Base-by-base conservation (phyloP, 2,329 filamentous ascomycete genomes). In the Fusarium sp. region DNA sequence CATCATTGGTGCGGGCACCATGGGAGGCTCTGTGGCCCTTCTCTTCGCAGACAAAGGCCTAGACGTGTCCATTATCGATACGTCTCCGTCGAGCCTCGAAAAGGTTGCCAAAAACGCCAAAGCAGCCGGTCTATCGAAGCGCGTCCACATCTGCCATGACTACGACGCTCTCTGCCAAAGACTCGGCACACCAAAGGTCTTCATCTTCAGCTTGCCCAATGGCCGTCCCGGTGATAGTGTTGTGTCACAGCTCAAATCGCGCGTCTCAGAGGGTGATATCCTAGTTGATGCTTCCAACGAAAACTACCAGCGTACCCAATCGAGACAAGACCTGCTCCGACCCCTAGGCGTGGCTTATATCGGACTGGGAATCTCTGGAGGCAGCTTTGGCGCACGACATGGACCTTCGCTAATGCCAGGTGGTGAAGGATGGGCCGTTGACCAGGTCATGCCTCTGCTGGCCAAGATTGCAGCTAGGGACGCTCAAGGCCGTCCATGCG, bases 221-320 rank as follows among this genome's bases (percentile, higher is more conserved):
- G 61, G 65, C 6, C 48, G 44, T 21, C 47, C 57, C 6, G 49
- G 53, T 2, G 57, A 63, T 8, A 45, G 37, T 11, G 53, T 57
- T 9, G 49, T 63, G 3, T 19, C 43, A 0, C 45, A 56, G 31
- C 56, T 59, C 32, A 42, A 53, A 6, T 23, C 33, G 10, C 86
- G 84, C 57, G 75, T 91, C 4, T 78, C 80, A 15, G 77, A 77
- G 39, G 84, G 84, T 13, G 88, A 91, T 69, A 84, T 91, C 47
- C 85, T 91, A 50, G 79, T 91, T 29, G 88, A 91, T 68, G 86
- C 84, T 9, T 85, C 84, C 1, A 91, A 91, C 66, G 88, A 91
- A 72, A 79, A 88, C 69, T 90, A 85, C 73, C 75, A 80, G 32
- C 85, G 84, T 42, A 91, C 88, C 0, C 84, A 91, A 69, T 72